These are phyloP conservation scores for Camillea tinctor DNA, from an alignment of 2,329 filamentous ascomycete genomes.

Conservation along the genomic window DNA sequence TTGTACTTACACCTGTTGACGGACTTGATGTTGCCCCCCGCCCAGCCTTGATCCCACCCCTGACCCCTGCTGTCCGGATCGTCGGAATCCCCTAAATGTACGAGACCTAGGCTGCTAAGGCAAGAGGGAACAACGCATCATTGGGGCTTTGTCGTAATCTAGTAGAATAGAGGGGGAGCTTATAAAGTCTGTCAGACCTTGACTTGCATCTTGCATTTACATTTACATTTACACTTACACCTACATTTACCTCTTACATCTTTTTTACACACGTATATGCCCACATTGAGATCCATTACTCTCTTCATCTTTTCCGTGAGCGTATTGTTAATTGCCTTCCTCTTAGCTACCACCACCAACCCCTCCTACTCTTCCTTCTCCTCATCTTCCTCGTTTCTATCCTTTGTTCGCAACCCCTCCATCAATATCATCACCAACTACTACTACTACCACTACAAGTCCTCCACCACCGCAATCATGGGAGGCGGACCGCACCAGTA, in stretches of 20 bases:
- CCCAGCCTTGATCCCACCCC: background rate
- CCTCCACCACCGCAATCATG: constrained; percentile 32
- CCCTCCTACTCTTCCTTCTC: constrained; percentile 17
- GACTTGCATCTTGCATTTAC: too few relatives aligned
- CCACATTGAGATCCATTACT: constrained; percentile 8
- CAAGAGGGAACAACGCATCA: too few relatives aligned
- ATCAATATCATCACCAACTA: background rate
- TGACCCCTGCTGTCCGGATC: too few relatives aligned
- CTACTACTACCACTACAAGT: background rate
- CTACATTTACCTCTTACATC: too few relatives aligned
- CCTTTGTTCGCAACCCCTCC: constrained; percentile 4
- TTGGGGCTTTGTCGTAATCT: background rate
- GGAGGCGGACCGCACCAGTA: constrained; percentile 48
- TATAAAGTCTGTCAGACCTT: constrained; percentile 5
- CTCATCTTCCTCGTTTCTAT: background rate
- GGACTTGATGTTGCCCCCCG: too few relatives aligned
- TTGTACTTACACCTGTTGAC: too few relatives aligned
- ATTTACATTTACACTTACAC: too few relatives aligned
- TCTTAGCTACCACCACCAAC: constrained; percentile 12
- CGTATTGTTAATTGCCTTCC: constrained; percentile 19
- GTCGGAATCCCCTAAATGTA: background rate
- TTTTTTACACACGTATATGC: constrained; percentile 2
- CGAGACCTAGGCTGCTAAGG: background rate
- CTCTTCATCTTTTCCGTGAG: constrained; percentile 18
- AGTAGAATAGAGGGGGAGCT: background rate